Percentiles rank a stretch among this genome's conserved stretches.
These are phyloP conservation scores for Tulasnella sp. DNA, from an alignment of 768 basidiomycete genomes.

Conservation along the genomic window DNA sequence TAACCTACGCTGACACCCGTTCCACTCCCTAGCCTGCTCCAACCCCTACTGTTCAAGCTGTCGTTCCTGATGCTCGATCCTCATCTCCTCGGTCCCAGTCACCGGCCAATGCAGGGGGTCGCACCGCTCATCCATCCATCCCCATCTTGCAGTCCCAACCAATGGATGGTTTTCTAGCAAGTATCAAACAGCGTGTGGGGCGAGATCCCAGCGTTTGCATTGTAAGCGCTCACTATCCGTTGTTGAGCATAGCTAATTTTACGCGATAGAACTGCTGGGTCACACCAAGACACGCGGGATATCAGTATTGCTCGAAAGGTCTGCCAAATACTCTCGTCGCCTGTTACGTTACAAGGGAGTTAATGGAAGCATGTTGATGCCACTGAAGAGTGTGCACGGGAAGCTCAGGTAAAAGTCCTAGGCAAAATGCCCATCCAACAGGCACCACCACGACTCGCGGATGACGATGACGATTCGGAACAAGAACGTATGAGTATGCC, in stretches of 20 bases:
- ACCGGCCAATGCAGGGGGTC: constrained; percentile 19
- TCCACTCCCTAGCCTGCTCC: constrained; percentile 27
- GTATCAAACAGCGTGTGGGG: background rate
- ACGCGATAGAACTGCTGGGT: background rate
- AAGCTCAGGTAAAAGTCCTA: background rate
- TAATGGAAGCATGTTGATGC: background rate
- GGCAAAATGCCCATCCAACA: background rate
- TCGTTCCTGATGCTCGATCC: constrained; percentile 38
- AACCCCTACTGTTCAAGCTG: constrained; percentile 36
- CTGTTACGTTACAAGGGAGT: background rate
- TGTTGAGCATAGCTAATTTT: background rate
- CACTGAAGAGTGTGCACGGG: background rate
- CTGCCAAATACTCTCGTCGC: background rate
- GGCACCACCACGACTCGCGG: background rate
- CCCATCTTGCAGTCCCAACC: background rate
- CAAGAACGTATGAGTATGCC: background rate
- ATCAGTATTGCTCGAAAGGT: constrained; percentile 1
- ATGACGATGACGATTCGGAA: background rate
- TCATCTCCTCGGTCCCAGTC: constrained; percentile 19
- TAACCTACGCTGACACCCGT: background rate
- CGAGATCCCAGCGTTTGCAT: constrained; percentile 1
- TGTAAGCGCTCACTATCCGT: background rate
- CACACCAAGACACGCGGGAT: background rate
- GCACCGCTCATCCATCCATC: constrained; percentile 12
- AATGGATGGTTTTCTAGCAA: background rate